Percentiles rank a stretch among this genome's conserved stretches.
These are phyloP conservation scores for Phytophthora colocasiae DNA, from an alignment of 352 stramenopile genomes.

Conservation along the genomic window DNA sequence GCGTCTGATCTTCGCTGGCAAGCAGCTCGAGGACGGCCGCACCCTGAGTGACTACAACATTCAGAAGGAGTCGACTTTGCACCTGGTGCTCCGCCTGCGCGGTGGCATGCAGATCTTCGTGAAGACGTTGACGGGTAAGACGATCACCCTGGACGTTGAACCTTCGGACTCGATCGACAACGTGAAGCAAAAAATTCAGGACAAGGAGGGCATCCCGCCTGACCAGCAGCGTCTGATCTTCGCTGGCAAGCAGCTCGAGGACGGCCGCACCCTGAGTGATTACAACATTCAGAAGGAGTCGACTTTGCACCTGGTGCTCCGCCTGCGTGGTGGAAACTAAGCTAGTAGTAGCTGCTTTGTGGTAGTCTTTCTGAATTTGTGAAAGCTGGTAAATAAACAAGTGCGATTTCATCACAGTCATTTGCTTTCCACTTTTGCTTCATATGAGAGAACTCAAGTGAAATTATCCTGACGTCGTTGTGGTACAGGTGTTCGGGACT, in stretches of 20 bases:
- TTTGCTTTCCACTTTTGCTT: too few relatives aligned
- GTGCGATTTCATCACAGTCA: conserved; percentile 4
- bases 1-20: conserved; percentile 96
- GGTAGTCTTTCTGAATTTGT: not conserved
- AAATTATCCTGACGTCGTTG: too few relatives aligned
- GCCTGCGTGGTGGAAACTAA: conserved; percentile 23
- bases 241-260: conserved; percentile 94
- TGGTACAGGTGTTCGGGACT: too few relatives aligned
- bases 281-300: conserved; percentile 42
- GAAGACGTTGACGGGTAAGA: conserved; percentile 36
- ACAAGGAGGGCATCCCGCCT: conserved; percentile 89
- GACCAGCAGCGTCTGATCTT: conserved; percentile 98
- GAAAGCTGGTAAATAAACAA: conserved; percentile 5
- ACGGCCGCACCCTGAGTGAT: conserved; percentile 29
- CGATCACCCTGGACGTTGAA: conserved; percentile 30
- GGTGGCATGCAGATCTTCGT: conserved; percentile 52
- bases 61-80: conserved; percentile 34
- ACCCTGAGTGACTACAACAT: conserved; percentile 38
- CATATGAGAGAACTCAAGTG: too few relatives aligned
- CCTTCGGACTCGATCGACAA: conserved; percentile 34
- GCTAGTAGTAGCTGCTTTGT: not conserved
- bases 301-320: conserved; percentile 29
- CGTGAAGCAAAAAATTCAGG: conserved; percentile 29
- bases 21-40: conserved; percentile 90
- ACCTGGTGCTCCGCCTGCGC: conserved; percentile 30